Evolutionary conservation across 805 yeast genomes (phyloP).

Genomic region (Hanseniaspora meyeri): DNA sequence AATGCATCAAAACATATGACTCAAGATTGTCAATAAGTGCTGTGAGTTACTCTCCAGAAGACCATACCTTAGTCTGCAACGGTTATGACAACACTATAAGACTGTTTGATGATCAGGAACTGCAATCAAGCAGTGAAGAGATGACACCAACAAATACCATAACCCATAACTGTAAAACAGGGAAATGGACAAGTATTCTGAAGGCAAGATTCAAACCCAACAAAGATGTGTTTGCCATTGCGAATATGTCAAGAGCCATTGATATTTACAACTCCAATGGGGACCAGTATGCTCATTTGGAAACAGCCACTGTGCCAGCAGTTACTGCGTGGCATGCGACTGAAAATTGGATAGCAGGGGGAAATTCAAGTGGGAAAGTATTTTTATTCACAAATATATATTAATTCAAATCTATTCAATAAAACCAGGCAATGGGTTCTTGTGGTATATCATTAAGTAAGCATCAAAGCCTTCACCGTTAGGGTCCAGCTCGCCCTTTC

Average conservation of each 20-base stretch:
- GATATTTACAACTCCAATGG: constrained; percentile 76
- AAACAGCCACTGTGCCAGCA: constrained; percentile 87
- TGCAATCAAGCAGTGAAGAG: neutral
- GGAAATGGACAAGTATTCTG: constrained; percentile 89
- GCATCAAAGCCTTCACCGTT: constrained; percentile 26
- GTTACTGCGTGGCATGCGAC: constrained; percentile 74
- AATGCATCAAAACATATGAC: constrained; percentile 41
- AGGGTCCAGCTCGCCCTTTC: constrained; percentile 17
- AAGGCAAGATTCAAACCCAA: constrained; percentile 75
- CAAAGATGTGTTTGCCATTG: constrained; percentile 75
- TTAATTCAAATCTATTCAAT: neutral
- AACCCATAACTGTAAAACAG: constrained; percentile 89
- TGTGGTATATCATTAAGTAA: constrained; percentile 27
- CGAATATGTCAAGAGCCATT: constrained; percentile 78
- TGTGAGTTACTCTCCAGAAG: constrained; percentile 63
- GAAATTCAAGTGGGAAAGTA: constrained; percentile 84
- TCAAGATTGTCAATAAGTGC: constrained; percentile 74
- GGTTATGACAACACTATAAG: constrained; percentile 83
- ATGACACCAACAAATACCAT: constrained; percentile 52
- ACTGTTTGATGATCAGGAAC: constrained; percentile 39
- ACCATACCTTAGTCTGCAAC: constrained; percentile 65
- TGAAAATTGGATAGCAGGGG: constrained; percentile 84
- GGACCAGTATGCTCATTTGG: constrained; percentile 61
- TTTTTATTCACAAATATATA: constrained; percentile 36
- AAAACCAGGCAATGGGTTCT: constrained; percentile 16